phyloP scores from a whole-genome alignment of 768 basidiomycete species.

The Lentinula edodes region DNA sequence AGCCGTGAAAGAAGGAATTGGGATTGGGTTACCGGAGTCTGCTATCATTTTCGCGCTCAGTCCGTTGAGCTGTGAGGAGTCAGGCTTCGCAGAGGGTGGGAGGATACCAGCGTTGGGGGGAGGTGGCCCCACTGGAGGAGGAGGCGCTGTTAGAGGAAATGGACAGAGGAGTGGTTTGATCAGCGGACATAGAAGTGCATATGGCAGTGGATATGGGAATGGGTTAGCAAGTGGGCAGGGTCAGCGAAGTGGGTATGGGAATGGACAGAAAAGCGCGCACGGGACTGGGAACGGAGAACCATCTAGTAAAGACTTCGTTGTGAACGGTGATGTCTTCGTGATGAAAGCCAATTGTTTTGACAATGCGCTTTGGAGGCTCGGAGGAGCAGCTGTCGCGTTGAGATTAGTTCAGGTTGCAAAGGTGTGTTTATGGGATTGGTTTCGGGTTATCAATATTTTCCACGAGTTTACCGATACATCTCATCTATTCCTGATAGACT shows the following conservation, averaged over 20 bases:
- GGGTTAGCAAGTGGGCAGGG: background rate
- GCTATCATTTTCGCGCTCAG: slow-evolving; percentile 36
- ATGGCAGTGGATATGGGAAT: background rate
- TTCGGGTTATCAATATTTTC: background rate
- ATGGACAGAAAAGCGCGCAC: no score
- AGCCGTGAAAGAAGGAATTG: slow-evolving; percentile 41
- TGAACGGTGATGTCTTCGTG: slow-evolving; percentile 51
- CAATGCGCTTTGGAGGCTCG: slow-evolving; percentile 73
- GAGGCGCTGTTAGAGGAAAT: background rate
- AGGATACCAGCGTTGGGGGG: background rate
- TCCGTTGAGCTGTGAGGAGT: slow-evolving; percentile 22
- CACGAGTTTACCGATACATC: background rate
- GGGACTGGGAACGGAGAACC: background rate
- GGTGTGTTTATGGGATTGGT: slow-evolving; percentile 30
- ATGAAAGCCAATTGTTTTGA: slow-evolving; percentile 66
- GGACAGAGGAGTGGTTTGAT: background rate
- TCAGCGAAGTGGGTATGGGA: background rate
- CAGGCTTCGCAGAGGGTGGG: slow-evolving; percentile 6
- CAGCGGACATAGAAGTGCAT: background rate
- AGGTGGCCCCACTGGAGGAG: background rate
- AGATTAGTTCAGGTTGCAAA: slow-evolving; percentile 72
- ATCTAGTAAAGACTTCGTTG: slow-evolving; percentile 15
- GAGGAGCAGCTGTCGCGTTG: slow-evolving; percentile 72
- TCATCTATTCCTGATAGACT: slow-evolving; percentile 36
- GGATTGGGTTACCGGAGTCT: slow-evolving; percentile 31